A percentile compares a stretch with the other conserved stretches of the same genome.
Conservation (phyloP, 1,284 basidiomycete genomes). For the Coniferiporia weirii region DNA sequence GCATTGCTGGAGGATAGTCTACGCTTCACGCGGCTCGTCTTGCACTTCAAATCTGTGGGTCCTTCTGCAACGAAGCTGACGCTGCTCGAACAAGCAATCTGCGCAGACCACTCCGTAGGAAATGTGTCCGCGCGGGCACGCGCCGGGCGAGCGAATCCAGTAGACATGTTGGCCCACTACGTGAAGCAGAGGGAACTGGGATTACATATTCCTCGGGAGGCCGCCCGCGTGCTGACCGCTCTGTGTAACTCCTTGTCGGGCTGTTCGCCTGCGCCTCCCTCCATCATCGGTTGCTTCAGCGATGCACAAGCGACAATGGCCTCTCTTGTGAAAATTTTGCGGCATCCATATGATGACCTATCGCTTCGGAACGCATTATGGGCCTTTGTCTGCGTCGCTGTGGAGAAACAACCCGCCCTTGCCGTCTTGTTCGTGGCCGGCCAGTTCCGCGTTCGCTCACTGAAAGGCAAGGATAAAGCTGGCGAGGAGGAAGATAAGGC, state of each 20-base stretch:
- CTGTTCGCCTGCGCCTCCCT: slow-evolving; percentile 53
- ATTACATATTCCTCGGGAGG: slow-evolving; percentile 51
- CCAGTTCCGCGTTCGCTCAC: slow-evolving; percentile 47
- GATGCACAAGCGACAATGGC: slow-evolving; percentile 64
- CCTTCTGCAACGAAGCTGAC: slow-evolving; percentile 41
- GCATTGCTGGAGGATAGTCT: slow-evolving; percentile 65
- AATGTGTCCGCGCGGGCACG: slow-evolving; percentile 42
- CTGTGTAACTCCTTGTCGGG: slow-evolving; percentile 62
- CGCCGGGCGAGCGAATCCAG: slow-evolving; percentile 52
- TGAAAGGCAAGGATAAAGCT: slow-evolving; percentile 35
- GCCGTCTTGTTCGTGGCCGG: slow-evolving; percentile 79
- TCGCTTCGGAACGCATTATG: slow-evolving; percentile 71
- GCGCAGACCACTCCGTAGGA: slow-evolving; percentile 51
- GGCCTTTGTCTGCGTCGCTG: slow-evolving; percentile 77
- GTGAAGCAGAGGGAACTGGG: slow-evolving; percentile 61
- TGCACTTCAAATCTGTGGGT: slow-evolving; percentile 56
- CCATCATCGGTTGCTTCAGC: slow-evolving; percentile 67
- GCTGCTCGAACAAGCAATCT: slow-evolving; percentile 70
- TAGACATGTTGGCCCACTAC: slow-evolving; percentile 65
- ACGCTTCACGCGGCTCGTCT: slow-evolving; percentile 51
- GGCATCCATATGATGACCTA: slow-evolving; percentile 68
- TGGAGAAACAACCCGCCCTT: slow-evolving; percentile 85
- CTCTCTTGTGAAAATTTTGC: slow-evolving; percentile 57
- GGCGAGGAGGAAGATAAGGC: slow-evolving; percentile 25
- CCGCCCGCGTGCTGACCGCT: slow-evolving; percentile 59